Percentiles rank a stretch among this genome's conserved stretches.
Conservation (phyloP, 371 early-diverging fungal species). For the Zopfochytrium polystomum region DNA sequence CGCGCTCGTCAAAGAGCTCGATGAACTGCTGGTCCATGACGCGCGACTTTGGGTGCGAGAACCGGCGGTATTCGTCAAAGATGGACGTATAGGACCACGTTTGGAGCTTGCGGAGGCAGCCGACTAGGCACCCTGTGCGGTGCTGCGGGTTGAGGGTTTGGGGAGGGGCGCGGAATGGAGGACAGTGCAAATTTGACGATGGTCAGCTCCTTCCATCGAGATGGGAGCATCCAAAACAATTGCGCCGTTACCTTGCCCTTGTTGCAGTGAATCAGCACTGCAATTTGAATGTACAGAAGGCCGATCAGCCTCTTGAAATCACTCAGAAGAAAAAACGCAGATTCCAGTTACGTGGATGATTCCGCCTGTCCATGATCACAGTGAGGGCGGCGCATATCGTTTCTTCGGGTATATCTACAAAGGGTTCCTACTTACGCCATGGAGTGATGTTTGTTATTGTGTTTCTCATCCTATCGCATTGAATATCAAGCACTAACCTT, state of each 20-base stretch:
- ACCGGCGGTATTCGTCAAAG: slow-evolving; percentile 94
- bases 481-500: slow-evolving; percentile 57
- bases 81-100: slow-evolving; percentile 93
- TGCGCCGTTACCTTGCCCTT: slow-evolving; percentile 80
- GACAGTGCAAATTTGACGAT: background rate
- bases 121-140: slow-evolving; percentile 93
- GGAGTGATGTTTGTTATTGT: no score
- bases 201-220: background rate
- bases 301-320: background rate
- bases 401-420: slow-evolving; percentile 96
- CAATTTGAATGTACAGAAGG: background rate
- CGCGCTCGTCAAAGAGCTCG: slow-evolving; percentile 84
- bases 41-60: slow-evolving; percentile 88
- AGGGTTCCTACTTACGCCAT: no score
- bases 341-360: slow-evolving; percentile 66
- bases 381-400: slow-evolving; percentile 84
- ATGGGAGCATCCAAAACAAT: background rate
- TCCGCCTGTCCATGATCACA: slow-evolving; percentile 76
- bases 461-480: no score
- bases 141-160: slow-evolving; percentile 51
- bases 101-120: slow-evolving; percentile 89
- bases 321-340: background rate
- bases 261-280: slow-evolving; percentile 91
- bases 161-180: background rate
- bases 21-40: slow-evolving; percentile 97